These are phyloP conservation scores for Malassezia dermatis DNA, from an alignment of 1,284 basidiomycete genomes.

Conservation along the genomic window DNA sequence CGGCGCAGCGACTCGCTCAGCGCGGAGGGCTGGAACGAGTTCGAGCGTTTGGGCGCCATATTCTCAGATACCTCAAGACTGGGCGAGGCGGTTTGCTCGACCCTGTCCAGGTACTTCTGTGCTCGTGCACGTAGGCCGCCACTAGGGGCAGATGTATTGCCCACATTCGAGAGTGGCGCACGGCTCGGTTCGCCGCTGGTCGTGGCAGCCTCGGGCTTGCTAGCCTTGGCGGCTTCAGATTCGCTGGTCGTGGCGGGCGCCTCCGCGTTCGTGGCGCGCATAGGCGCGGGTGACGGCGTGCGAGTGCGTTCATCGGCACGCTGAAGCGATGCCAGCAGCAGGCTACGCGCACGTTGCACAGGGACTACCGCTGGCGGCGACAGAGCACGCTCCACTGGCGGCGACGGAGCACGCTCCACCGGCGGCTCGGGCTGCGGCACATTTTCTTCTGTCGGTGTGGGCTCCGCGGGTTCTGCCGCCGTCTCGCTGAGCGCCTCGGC, in stretches of 20 bases:
- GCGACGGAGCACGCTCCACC: not conserved
- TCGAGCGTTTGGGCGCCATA: not conserved
- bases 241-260: not conserved
- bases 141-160: not conserved
- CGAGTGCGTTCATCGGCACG: slow-evolving; percentile 14
- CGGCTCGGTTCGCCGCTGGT: not conserved
- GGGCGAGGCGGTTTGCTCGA: not conserved
- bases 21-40: slow-evolving; percentile 9
- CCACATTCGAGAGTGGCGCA: slow-evolving; percentile 4
- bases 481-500: not conserved
- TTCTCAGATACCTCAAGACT: not conserved
- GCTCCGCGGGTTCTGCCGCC: not conserved
- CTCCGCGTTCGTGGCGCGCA: not conserved
- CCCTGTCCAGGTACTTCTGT: slow-evolving; percentile 11
- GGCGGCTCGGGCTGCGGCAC: no score
- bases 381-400: not conserved
- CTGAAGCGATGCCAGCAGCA: slow-evolving; percentile 8
- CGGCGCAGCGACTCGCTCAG: slow-evolving; percentile 14
- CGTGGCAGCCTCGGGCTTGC: not conserved
- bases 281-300: slow-evolving; percentile 6
- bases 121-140: slow-evolving; percentile 14
- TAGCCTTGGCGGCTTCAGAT: not conserved
- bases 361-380: not conserved
- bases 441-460: no score
- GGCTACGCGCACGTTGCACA: slow-evolving; percentile 2